Base-by-base conservation (phyloP, 768 basidiomycete species). In the Cystofilobasidium capitatum region DNA sequence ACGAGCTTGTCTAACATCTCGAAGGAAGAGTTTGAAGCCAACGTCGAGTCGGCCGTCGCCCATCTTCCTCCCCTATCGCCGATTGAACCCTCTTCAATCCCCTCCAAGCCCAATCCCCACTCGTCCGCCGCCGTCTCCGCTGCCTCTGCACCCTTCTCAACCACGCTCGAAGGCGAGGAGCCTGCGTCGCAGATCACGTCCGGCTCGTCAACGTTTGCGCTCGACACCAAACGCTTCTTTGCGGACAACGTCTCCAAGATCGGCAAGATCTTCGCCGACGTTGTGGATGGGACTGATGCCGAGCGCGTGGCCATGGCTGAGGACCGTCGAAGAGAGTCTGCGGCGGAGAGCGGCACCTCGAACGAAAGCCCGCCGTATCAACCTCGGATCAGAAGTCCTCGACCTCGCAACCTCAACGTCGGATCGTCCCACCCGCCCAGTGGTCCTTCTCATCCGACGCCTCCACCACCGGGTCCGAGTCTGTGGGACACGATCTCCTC, bases 1-100 rank as follows among this genome's bases (percentile, higher is more conserved):
- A 87, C 91, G 0, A 88, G 89, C 10, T 79, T 99, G 49, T 94
- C 91, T n/a, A 87, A 89, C 72, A 97, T 98, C 70, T 84, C 88
- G 0, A 88, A 91, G 75, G 87, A 88, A 51, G 91, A 97, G 70
- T 99, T 99, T 68, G 96, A 98, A 75, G 80, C 78, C 86, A 87
- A 73, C 47, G 80, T 71, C 58, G 33, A 33, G 37, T 45, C 57
- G 35, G 83, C 86, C 64, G 88, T 88, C 78, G 89, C 89, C 86
- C 87, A 51, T 39, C 61, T 68, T 10, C 61, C 66, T 37, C 63
- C 63, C 6, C 20, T 29, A 12, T 64, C 63, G 22, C 36, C 91
- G 66, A 78, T 85, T 36, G 89, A 97, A 82, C 87, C 96, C 81
- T 77, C 82, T 6, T 24, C 76, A 79, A 89, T 55, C 86, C 89